A percentile compares a stretch with the other conserved stretches of the same genome.
Conservation (phyloP, 2,329 filamentous ascomycete species). For the Verruconis gallopava region DNA sequence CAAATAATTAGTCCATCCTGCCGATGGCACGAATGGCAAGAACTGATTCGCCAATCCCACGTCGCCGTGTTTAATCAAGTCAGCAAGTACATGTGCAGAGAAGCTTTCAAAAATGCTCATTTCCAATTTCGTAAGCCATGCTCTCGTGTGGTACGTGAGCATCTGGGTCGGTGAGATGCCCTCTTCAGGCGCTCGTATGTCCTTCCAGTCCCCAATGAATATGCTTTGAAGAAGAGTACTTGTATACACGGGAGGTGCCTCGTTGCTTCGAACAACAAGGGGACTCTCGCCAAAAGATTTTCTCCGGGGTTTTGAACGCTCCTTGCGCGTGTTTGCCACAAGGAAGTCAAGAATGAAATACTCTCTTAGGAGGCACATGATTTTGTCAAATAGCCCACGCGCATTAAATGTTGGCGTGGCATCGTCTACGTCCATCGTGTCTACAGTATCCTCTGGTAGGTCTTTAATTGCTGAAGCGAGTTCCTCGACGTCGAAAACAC, state of each 20-base stretch:
- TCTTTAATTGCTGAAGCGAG: constrained; percentile 30
- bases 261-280: constrained; percentile 20
- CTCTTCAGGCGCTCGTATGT: constrained; percentile 17
- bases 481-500: constrained; percentile 62
- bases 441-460: neutral
- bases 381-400: constrained; percentile 47
- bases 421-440: constrained; percentile 3
- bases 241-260: constrained; percentile 7
- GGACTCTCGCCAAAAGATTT: constrained; percentile 4
- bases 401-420: constrained; percentile 42
- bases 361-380: constrained; percentile 35
- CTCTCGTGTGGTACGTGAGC: constrained; percentile 34
- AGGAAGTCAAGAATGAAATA: constrained; percentile 23
- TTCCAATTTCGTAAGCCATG: constrained; percentile 30
- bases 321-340: constrained; percentile 18
- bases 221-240: constrained; percentile 26
- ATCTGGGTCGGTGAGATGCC: constrained; percentile 18
- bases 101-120: constrained; percentile 27
- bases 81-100: constrained; percentile 26
- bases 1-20: constrained; percentile 58
- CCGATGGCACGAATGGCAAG: constrained; percentile 49
- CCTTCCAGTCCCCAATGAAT: constrained; percentile 28
- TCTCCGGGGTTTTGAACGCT: constrained; percentile 15
- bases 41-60: constrained; percentile 45
- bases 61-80: constrained; percentile 31